Conservation (phyloP, 2,329 filamentous ascomycete species). For the Verticillium nubilum region DNA sequence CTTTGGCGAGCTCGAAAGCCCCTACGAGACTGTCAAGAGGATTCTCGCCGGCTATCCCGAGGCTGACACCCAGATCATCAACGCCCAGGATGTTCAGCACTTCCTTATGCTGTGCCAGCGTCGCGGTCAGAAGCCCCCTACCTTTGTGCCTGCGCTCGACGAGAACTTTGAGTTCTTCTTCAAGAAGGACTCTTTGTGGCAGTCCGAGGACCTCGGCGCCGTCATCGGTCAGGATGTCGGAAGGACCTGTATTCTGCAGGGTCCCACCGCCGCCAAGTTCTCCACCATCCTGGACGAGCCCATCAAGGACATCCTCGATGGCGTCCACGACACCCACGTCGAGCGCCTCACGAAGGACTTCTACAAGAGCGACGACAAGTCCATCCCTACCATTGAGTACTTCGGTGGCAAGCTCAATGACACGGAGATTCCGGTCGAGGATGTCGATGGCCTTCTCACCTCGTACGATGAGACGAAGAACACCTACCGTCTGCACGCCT, state of each 20-base stretch:
- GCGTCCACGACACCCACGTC: constrained; percentile 86
- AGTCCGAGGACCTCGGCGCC: constrained; percentile 94
- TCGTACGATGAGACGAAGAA: constrained; percentile 78
- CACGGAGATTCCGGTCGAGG: constrained; percentile 58
- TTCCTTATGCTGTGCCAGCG: constrained; percentile 91
- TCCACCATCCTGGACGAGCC: constrained; percentile 88
- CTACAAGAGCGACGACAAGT: constrained; percentile 66
- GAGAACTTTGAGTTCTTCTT: constrained; percentile 99
- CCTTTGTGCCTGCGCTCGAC: constrained; percentile 92
- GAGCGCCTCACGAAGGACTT: constrained; percentile 70
- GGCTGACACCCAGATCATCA: constrained; percentile 86
- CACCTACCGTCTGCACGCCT: constrained; percentile 75
- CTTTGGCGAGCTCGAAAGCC: constrained; percentile 80
- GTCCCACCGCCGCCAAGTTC: constrained; percentile 86
- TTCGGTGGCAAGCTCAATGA: constrained; percentile 86
- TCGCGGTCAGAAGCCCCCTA: constrained; percentile 90
- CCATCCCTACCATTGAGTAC: constrained; percentile 85
- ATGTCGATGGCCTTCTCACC: constrained; percentile 81
- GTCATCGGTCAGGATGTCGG: constrained; percentile 95
- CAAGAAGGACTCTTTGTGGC: constrained; percentile 99
- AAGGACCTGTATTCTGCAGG: constrained; percentile 92
- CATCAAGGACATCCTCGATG: constrained; percentile 88
- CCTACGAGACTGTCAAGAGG: constrained; percentile 70
- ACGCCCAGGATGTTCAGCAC: constrained; percentile 95
- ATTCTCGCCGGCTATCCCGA: constrained; percentile 82